These are phyloP conservation scores for Hymenoscyphus salicellus DNA, from an alignment of 2,329 filamentous ascomycete genomes.

Conservation along the genomic window DNA sequence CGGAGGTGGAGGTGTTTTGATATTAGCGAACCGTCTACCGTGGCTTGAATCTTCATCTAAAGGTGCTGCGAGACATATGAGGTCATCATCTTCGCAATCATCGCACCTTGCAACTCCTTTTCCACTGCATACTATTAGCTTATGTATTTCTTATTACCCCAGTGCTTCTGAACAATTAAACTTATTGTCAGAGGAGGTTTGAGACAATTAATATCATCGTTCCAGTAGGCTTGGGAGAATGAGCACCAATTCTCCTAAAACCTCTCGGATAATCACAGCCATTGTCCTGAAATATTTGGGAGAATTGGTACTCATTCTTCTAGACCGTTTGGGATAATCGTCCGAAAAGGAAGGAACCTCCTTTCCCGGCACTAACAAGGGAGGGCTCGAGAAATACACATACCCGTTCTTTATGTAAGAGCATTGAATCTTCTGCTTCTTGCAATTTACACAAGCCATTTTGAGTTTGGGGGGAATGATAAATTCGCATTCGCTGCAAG, in stretches of 20 bases:
- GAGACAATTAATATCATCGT: too few species aligned
- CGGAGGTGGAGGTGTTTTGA: neutral
- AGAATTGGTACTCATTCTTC: too few species aligned
- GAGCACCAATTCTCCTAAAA: too few species aligned
- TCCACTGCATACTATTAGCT: slow-evolving; percentile 11
- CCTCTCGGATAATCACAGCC: too few species aligned
- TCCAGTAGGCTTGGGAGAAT: too few species aligned
- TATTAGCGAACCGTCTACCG: slow-evolving; percentile 5
- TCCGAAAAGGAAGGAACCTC: too few species aligned
- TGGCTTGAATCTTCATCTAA: slow-evolving; percentile 10
- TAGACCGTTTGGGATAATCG: too few species aligned
- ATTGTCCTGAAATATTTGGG: too few species aligned
- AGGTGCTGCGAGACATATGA: slow-evolving; percentile 24
- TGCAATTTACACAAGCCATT: slow-evolving; percentile 26
- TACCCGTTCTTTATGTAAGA: slow-evolving; percentile 22
- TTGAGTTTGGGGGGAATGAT: slow-evolving; percentile 26
- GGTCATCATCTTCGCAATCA: slow-evolving; percentile 19
- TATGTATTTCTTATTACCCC: neutral
- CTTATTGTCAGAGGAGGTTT: too few species aligned
- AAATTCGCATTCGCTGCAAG: slow-evolving; percentile 23
- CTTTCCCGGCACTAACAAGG: neutral
- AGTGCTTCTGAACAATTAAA: too few species aligned
- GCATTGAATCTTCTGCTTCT: slow-evolving; percentile 20
- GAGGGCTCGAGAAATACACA: neutral
- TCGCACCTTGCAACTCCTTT: slow-evolving; percentile 22